Evolutionary conservation across 2,329 filamentous ascomycete genomes (phyloP), one percentile per base, ranked within the genome.

Genomic region (Trichoderma endophyticum): DNA sequence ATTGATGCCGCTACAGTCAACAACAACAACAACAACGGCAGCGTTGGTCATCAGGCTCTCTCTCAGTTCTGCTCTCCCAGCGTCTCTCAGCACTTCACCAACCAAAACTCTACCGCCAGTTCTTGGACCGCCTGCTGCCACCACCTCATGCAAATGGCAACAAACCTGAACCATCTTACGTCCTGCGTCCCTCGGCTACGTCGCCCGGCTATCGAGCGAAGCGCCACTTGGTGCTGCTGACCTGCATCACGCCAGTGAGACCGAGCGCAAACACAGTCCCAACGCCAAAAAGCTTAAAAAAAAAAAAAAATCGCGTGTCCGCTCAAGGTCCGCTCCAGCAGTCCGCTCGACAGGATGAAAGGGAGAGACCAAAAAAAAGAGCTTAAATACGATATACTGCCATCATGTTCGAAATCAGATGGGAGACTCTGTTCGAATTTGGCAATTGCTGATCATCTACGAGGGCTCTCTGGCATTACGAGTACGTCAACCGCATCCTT

Each of bases 151-250:
- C 26, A 34, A 12, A 14, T 34, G 30, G 32, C 57, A 34, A 34
- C 11, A 54, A 54, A 54, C 48, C 21, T 39, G 26, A 39, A 21
- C 21, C 34, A 36, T 36, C 21, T 56, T 18, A 14, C 21, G n/a
- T n/a, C 28, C 32, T 21, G n/a, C 34, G n/a, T 18, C 18, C 32
- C 64, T 59, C 64, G 64, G 51, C 18, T 67, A 26, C 12, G 26
- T 67, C 64, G 64, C 64, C 64, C 64, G 64, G 24, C 64, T 43
- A n/a, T 12, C 30, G 24, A 57, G 36, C 30, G 30, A 26, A 28
- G 64, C 64, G 51, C 64, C 64, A 67, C 34, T 59, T 59, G 64
- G 54, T 67, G 32, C 32, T 36, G 64, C 64, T 67, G 64, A 67
- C 64, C 54, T 57, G 64, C 64, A 57, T 67, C 26, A n/a, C 64